These are phyloP conservation scores for Kluyveromyces lactis DNA, from an alignment of 805 yeast species.

Conservation along the genomic window DNA sequence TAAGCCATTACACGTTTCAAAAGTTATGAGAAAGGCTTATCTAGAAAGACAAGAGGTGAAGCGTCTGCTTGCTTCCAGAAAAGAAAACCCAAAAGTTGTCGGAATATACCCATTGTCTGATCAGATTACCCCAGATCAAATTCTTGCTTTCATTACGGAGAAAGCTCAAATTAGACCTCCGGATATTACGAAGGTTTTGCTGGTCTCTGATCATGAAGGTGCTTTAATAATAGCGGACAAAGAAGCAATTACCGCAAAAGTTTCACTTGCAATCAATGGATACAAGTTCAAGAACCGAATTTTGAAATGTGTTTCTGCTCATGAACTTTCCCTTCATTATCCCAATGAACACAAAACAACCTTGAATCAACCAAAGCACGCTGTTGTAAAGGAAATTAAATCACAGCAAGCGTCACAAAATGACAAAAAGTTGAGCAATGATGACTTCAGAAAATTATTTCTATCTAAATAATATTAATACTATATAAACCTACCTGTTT, in stretches of 20 bases:
- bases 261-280: slow-evolving; percentile 37
- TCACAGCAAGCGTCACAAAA: slow-evolving; percentile 1
- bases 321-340: slow-evolving; percentile 20
- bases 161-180: slow-evolving; percentile 6
- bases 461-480: slow-evolving; percentile 14
- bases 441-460: slow-evolving; percentile 33
- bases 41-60: slow-evolving; percentile 28
- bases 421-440: slow-evolving; percentile 32
- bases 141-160: slow-evolving; percentile 12
- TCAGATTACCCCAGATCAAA: slow-evolving; percentile 16
- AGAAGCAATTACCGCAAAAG: slow-evolving; percentile 42
- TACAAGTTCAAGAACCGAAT: slow-evolving; percentile 28
- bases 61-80: slow-evolving; percentile 19
- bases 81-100: slow-evolving; percentile 9
- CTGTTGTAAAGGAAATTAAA: not conserved
- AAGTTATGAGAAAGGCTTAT: slow-evolving; percentile 37
- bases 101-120: slow-evolving; percentile 26
- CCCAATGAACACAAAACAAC: no score
- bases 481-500: not conserved
- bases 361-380: not conserved
- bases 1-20: slow-evolving; percentile 39
- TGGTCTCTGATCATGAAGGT: slow-evolving; percentile 38
- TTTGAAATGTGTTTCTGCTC: slow-evolving; percentile 29
- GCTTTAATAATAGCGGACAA: slow-evolving; percentile 43
- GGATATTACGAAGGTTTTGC: slow-evolving; percentile 33